phyloP scores from a whole-genome alignment of 163 green algal genomes.

The Scenedesmus sp. region DNA sequence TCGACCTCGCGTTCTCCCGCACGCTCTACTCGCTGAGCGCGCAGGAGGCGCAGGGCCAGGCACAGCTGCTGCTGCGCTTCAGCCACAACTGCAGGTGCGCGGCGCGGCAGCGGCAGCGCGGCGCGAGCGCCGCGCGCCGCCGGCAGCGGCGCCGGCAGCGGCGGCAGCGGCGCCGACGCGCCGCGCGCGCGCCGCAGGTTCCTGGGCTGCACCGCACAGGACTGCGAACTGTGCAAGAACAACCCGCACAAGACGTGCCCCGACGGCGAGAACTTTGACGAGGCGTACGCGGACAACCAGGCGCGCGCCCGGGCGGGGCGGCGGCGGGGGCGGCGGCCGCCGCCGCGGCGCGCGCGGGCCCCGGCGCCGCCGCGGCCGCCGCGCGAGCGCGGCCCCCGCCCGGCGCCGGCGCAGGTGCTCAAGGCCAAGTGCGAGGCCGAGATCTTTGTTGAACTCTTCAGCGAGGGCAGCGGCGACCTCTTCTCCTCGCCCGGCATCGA shows the following conservation, averaged over 20 bases:
- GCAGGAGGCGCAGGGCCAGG: conserved; percentile 15
- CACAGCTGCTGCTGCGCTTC: conserved; percentile 49
- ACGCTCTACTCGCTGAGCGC: conserved; percentile 41
- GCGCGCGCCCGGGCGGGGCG: too few relatives aligned
- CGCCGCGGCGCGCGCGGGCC: too few relatives aligned
- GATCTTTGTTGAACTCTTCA: conserved; percentile 67
- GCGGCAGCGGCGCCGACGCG: neutral
- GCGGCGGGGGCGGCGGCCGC: too few relatives aligned
- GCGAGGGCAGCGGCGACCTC: conserved; percentile 47
- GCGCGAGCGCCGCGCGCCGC: neutral
- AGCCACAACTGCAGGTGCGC: conserved; percentile 65
- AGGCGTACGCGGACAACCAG: conserved; percentile 60
- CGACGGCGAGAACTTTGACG: conserved; percentile 66
- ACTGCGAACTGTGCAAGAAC: conserved; percentile 78
- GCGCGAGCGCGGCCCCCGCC: too few relatives aligned
- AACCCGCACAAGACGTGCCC: conserved; percentile 75
- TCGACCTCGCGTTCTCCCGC: conserved; percentile 46
- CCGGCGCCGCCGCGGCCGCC: too few relatives aligned
- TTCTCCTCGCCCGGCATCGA: conserved; percentile 49
- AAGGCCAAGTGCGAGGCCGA: conserved; percentile 72
- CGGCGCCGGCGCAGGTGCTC: conserved; percentile 33
- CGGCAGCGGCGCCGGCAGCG: neutral
- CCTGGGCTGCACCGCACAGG: conserved; percentile 50
- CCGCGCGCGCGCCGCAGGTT: conserved; percentile 37
- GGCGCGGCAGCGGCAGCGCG: neutral